These are phyloP conservation scores for Pittosporum tobira DNA, from an alignment of 129 eudicot species.

Conservation along the genomic window DNA sequence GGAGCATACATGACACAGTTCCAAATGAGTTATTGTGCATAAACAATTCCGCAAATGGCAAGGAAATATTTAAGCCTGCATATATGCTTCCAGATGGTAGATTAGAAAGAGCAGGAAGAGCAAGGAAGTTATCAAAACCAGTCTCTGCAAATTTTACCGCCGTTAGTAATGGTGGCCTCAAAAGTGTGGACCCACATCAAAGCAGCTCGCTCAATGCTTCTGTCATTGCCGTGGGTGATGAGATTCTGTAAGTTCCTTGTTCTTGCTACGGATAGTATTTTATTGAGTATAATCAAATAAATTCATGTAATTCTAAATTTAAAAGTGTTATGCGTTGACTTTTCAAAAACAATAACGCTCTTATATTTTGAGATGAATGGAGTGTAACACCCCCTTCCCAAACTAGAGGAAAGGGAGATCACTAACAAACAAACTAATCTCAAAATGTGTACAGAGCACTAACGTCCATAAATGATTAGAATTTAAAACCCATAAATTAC, in stretches of 20 bases:
- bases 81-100: constrained; percentile 85
- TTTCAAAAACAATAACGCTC: too few relatives aligned
- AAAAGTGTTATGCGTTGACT: too few relatives aligned
- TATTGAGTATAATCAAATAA: too few relatives aligned
- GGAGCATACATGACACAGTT: constrained; percentile 84
- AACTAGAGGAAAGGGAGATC: too few relatives aligned
- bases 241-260: constrained; percentile 74
- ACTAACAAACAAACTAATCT: too few relatives aligned
- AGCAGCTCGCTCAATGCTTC: constrained; percentile 55
- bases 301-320: too few relatives aligned
- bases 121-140: constrained; percentile 36
- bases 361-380: too few relatives aligned
- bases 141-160: constrained; percentile 16
- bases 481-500: too few relatives aligned
- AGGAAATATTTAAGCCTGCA: constrained; percentile 66
- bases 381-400: too few relatives aligned
- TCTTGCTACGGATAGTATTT: too few relatives aligned
- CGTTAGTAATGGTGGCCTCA: constrained; percentile 64
- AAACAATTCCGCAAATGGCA: constrained; percentile 28
- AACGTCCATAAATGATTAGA: too few relatives aligned
- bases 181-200: constrained; percentile 21
- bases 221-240: constrained; percentile 85
- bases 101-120: constrained; percentile 90
- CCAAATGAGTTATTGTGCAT: constrained; percentile 62
- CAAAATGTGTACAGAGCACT: too few relatives aligned